These are phyloP conservation scores for Phialophora verrucosa DNA, from an alignment of 2,329 filamentous ascomycete species.

Conservation along the genomic window DNA sequence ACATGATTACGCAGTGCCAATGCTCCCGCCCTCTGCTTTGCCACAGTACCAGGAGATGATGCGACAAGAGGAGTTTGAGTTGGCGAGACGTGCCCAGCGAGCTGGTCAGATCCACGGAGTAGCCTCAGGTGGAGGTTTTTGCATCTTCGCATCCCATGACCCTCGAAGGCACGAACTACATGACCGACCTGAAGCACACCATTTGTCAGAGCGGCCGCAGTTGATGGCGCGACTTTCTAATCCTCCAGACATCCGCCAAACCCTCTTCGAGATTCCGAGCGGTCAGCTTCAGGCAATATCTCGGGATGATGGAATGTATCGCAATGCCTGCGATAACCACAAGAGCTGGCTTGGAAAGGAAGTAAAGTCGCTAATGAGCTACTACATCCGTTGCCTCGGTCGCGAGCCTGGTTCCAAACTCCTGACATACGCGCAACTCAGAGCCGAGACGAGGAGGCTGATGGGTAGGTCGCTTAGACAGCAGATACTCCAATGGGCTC, in stretches of 20 bases:
- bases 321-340: not conserved
- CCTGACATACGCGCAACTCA: constrained; percentile 4
- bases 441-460: not conserved
- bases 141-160: constrained; percentile 6
- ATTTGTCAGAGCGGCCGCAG: not conserved
- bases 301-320: not conserved
- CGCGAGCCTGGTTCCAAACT: constrained; percentile 5
- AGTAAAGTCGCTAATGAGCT: not conserved
- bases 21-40: constrained; percentile 18
- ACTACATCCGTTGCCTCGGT: constrained; percentile 4
- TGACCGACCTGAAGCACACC: constrained; percentile 1
- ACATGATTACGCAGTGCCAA: constrained; percentile 17
- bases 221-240: not conserved
- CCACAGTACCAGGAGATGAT: constrained; percentile 23
- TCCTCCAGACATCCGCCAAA: not conserved
- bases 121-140: constrained; percentile 2
- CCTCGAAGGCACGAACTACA: not conserved
- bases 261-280: not conserved
- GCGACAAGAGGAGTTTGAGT: constrained; percentile 4
- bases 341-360: constrained; percentile 3
- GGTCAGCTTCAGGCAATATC: constrained; percentile 3
- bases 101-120: constrained; percentile 16
- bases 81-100: not conserved
- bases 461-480: not conserved
- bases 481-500: not conserved